Base-by-base conservation (phyloP, 345 rosid species). In the Moringa oleifera region DNA sequence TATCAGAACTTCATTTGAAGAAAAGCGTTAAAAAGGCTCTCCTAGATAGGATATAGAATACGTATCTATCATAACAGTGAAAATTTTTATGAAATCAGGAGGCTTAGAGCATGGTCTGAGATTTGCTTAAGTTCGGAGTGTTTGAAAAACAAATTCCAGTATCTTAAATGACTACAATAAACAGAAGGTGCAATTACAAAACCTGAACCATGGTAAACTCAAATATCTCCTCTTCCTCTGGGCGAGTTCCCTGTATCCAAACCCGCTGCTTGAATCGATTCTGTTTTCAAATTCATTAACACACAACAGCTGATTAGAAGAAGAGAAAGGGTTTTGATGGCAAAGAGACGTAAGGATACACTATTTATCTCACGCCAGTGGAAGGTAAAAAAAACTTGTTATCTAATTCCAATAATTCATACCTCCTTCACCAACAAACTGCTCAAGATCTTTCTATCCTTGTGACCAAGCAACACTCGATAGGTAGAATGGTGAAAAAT, bases 201-300 rank as follows among this genome's bases (percentile, higher is more conserved):
- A 90, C 97, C 97, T 90, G 97, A 71, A 83, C 74, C 96, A 88
- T 77, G 55, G 98, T 93, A 67, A 90, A 86, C 71, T 90, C 88
- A 68, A 93, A 90, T 73, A 78, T 77, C 78, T 77, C 96, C 79
- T 93, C 97, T 75, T 90, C 98, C 37, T 84, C 95, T 0, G 98
- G 94, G 36, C 96, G 85, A 60, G 70, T 82, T 72, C 98, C 98
- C 58, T 68, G 82, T 55, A 90, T 69, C 98, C 98, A 93, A 65
- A 93, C 72, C 66, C 97, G 81, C 73, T 93, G 98, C 77, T 86
- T 93, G 71, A 81, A 90, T 55, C 81, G 86, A 65, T 83, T 81
- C 96, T 93, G 71, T 45, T 17, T 58, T 37, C n/a, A 36, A 63
- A 28, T 41, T 9, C 17, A 50, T 22, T 22, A 49, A 37, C 51